Evolutionary conservation across 805 yeast genomes (phyloP).

Genomic region (Cyberlindnera subsufficiens): DNA sequence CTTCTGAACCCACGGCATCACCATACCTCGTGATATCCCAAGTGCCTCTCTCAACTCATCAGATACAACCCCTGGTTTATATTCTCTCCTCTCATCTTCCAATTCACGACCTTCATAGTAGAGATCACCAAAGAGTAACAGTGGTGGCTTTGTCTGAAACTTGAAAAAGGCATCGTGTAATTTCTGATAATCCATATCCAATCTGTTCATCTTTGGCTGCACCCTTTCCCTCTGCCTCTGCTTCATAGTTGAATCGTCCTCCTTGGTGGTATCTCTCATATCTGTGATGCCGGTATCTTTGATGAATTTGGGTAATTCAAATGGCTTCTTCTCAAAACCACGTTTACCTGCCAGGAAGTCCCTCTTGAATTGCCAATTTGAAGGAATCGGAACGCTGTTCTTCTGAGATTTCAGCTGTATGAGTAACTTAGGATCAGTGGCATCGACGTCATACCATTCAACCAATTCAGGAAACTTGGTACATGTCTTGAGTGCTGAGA

Average conservation of each 20-base stretch:
- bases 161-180: slow-evolving; percentile 84
- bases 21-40: slow-evolving; percentile 48
- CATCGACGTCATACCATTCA: slow-evolving; percentile 85
- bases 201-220: slow-evolving; percentile 80
- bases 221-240: slow-evolving; percentile 77
- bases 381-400: slow-evolving; percentile 72
- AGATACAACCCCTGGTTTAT: slow-evolving; percentile 68
- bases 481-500: slow-evolving; percentile 60
- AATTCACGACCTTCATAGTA: slow-evolving; percentile 73
- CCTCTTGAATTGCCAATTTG: slow-evolving; percentile 76
- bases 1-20: slow-evolving; percentile 67
- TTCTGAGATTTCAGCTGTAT: slow-evolving; percentile 58
- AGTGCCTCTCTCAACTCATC: slow-evolving; percentile 58
- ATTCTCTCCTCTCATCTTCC: slow-evolving; percentile 37
- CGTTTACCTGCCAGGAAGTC: slow-evolving; percentile 66
- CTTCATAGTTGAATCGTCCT: slow-evolving; percentile 49
- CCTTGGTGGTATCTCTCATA: slow-evolving; percentile 62
- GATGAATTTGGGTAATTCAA: slow-evolving; percentile 73
- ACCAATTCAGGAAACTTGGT: slow-evolving; percentile 64
- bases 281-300: slow-evolving; percentile 79
- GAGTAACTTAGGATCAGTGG: slow-evolving; percentile 66
- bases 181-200: slow-evolving; percentile 81
- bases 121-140: slow-evolving; percentile 68
- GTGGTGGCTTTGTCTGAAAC: slow-evolving; percentile 65
- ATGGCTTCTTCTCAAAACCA: slow-evolving; percentile 64